Percentiles rank a stretch among this genome's conserved stretches.
phyloP scores from a whole-genome alignment of 1,139 yeast species.

The Protomyces arabidopsidicola region DNA sequence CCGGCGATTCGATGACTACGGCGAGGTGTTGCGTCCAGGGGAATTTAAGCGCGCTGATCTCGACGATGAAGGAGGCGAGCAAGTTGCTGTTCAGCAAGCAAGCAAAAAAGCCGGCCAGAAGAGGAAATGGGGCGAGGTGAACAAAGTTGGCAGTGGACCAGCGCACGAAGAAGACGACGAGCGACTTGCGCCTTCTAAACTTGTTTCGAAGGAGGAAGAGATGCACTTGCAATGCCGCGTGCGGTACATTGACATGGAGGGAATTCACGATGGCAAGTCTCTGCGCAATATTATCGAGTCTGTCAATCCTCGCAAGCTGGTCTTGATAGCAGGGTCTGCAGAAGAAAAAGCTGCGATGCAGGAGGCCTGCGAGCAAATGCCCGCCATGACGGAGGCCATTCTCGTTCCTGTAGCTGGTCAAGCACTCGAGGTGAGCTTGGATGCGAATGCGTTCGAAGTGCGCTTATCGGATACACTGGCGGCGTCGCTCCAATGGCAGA shows the following conservation, averaged over 20 bases:
- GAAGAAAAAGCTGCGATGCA: constrained; percentile 31
- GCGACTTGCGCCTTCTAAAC: constrained; percentile 31
- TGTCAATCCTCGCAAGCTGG: constrained; percentile 69
- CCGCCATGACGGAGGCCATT: constrained; percentile 32
- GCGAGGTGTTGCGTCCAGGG: constrained; percentile 59
- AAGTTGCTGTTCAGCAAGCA: background rate
- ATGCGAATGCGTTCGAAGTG: constrained; percentile 56
- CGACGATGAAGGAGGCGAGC: constrained; percentile 25
- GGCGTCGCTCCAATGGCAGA: constrained; percentile 73
- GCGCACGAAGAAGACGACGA: constrained; percentile 16
- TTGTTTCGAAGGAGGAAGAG: constrained; percentile 27
- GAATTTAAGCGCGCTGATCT: constrained; percentile 50
- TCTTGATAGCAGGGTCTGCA: constrained; percentile 42
- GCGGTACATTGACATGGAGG: constrained; percentile 75
- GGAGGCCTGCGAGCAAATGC: constrained; percentile 27
- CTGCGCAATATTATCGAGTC: constrained; percentile 71
- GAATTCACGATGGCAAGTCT: constrained; percentile 80
- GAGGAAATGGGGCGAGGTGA: constrained; percentile 29
- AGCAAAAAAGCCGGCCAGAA: constrained; percentile 26
- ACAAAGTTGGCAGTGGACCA: constrained; percentile 6
- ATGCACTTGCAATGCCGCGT: constrained; percentile 55
- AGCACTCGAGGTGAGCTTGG: constrained; percentile 35
- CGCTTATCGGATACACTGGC: constrained; percentile 64
- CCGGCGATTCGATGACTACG: constrained; percentile 75
- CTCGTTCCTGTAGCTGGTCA: constrained; percentile 31